phyloP scores from a whole-genome alignment of 306 rosid genomes.

The Cucurbita ficifolia region DNA sequence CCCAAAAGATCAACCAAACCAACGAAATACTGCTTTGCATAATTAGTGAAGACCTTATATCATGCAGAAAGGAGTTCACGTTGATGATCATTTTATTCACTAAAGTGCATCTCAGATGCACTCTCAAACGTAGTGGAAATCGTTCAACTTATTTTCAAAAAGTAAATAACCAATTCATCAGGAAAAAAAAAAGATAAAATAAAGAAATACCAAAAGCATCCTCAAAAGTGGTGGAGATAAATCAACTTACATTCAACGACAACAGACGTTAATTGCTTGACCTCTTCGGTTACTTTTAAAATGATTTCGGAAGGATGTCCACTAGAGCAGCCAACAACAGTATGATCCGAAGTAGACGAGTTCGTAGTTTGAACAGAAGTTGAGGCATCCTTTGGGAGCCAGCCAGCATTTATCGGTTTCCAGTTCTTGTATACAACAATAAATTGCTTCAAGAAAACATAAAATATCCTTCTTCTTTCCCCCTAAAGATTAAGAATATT shows the following conservation, averaged over 20 bases:
- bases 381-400: conserved; percentile 39
- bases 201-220: not conserved
- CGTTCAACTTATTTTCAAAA: not conserved
- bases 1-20: not conserved
- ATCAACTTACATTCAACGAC: conserved; percentile 65
- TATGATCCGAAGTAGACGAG: conserved; percentile 33
- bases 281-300: conserved; percentile 57
- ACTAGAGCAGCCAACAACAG: conserved; percentile 68
- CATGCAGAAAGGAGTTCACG: not conserved
- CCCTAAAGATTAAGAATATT: conserved; percentile 31
- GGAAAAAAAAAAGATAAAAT: not conserved
- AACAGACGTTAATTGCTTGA: conserved; percentile 47
- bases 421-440: conserved; percentile 63
- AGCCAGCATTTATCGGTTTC: conserved; percentile 62
- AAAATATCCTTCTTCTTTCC: conserved; percentile 68
- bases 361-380: conserved; percentile 15
- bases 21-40: not conserved
- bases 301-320: conserved; percentile 94
- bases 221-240: not conserved
- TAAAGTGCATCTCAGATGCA: not conserved
- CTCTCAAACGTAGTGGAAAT: not conserved
- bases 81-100: not conserved
- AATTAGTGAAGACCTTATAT: not conserved
- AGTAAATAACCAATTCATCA: not conserved
- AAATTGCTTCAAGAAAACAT: conserved; percentile 88